Evolutionary conservation across 2,329 filamentous ascomycete genomes (phyloP).

Genomic region (Dothistroma septosporum): DNA sequence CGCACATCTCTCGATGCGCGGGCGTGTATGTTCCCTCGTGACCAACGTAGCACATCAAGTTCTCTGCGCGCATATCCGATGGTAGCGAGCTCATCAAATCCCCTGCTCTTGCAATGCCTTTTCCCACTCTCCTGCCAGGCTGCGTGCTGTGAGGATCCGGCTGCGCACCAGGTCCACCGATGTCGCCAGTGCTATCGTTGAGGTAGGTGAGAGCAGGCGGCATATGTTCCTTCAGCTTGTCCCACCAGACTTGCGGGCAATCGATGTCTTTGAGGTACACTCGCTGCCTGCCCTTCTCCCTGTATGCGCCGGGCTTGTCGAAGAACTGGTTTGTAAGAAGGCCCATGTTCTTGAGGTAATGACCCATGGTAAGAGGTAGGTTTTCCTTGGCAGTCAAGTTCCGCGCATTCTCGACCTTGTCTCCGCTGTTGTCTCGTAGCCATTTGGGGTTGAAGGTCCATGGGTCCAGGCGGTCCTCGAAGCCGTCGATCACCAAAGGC

Average conservation of each 20-base stretch:
- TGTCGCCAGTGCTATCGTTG: conserved; percentile 68
- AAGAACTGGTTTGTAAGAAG: conserved; percentile 77
- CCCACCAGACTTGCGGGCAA: conserved; percentile 80
- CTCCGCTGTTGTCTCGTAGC: conserved; percentile 73
- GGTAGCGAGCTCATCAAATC: conserved; percentile 95
- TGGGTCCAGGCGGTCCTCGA: conserved; percentile 69
- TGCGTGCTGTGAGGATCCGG: conserved; percentile 42
- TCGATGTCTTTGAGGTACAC: conserved; percentile 98
- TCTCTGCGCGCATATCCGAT: conserved; percentile 82
- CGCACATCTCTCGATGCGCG: conserved; percentile 95
- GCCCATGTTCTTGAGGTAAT: conserved; percentile 85
- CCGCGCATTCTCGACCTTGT: conserved; percentile 78
- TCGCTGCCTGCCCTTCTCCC: conserved; percentile 73
- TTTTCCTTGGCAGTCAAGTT: conserved; percentile 70
- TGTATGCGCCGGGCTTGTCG: conserved; percentile 65
- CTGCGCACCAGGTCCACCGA: conserved; percentile 53
- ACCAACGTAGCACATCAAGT: conserved; percentile 97
- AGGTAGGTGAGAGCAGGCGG: conserved; percentile 84
- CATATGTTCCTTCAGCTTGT: conserved; percentile 71
- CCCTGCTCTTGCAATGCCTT: conserved; percentile 67
- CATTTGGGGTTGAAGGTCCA: conserved; percentile 76
- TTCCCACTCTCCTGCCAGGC: conserved; percentile 47
- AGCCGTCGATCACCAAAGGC: conserved; percentile 86
- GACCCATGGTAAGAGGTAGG: conserved; percentile 78
- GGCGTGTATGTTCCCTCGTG: conserved; percentile 97